phyloP scores from a whole-genome alignment of 1,139 yeast genomes.

The Taphrina deformans region DNA sequence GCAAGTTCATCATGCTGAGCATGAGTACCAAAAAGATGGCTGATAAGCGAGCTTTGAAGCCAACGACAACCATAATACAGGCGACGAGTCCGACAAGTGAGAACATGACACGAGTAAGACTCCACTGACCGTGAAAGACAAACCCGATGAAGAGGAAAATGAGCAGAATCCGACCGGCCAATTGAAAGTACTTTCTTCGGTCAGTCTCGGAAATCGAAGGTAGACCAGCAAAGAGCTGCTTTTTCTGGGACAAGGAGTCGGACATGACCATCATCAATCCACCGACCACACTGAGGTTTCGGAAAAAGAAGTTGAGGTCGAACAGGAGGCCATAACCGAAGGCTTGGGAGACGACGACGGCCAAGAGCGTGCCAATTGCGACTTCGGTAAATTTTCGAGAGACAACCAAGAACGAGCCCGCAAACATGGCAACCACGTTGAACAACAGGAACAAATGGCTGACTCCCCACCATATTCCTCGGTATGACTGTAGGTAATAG shows the following conservation, averaged over 20 bases:
- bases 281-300: constrained; percentile 84
- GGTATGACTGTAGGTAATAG: constrained; percentile 74
- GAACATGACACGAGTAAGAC: constrained; percentile 63
- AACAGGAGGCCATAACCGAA: constrained; percentile 82
- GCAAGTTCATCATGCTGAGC: constrained; percentile 71
- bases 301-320: constrained; percentile 63
- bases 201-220: constrained; percentile 78
- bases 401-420: constrained; percentile 71
- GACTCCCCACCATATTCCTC: constrained; percentile 75
- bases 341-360: constrained; percentile 82
- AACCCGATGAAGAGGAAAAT: constrained; percentile 85
- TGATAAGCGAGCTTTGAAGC: constrained; percentile 88
- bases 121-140: constrained; percentile 75
- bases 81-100: constrained; percentile 69
- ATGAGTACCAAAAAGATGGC: constrained; percentile 76
- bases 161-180: constrained; percentile 86
- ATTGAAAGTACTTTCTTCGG: constrained; percentile 76
- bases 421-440: constrained; percentile 70
- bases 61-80: constrained; percentile 81
- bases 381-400: constrained; percentile 67
- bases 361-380: constrained; percentile 69
- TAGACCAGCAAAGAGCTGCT: constrained; percentile 68
- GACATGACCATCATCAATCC: constrained; percentile 87
- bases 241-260: constrained; percentile 62
- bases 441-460: constrained; percentile 66